These are phyloP conservation scores for Lecanicillium sp. DNA, from an alignment of 2,329 filamentous ascomycete species.

Conservation along the genomic window DNA sequence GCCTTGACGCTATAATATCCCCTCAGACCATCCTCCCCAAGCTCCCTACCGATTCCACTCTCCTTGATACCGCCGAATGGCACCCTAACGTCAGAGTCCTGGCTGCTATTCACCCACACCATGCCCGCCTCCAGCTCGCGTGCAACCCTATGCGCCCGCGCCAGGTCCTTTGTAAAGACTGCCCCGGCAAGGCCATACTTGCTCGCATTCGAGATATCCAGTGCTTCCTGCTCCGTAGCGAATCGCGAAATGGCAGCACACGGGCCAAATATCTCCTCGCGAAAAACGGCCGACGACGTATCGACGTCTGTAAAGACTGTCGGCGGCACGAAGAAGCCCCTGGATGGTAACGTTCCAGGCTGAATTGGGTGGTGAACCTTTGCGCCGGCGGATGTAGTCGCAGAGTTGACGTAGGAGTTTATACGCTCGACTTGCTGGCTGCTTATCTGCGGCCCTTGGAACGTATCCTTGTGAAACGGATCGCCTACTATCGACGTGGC, in stretches of 20 bases:
- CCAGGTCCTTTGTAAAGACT: slow-evolving; percentile 47
- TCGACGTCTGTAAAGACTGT: slow-evolving; percentile 20
- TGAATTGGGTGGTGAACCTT: slow-evolving; percentile 31
- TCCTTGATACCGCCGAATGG: slow-evolving; percentile 26
- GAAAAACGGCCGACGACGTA: slow-evolving; percentile 15
- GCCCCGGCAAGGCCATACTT: slow-evolving; percentile 48
- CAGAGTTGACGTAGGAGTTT: slow-evolving; percentile 57
- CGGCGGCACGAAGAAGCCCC: slow-evolving; percentile 20
- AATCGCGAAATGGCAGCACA: slow-evolving; percentile 19
- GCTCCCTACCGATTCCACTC: slow-evolving; percentile 22
- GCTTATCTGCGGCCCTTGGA: slow-evolving; percentile 62
- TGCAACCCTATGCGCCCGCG: slow-evolving; percentile 27
- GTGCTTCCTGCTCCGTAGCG: slow-evolving; percentile 19
- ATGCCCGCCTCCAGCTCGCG: slow-evolving; percentile 47
- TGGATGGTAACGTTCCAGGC: slow-evolving; percentile 9
- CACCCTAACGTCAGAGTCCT: slow-evolving; percentile 21
- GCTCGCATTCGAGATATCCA: slow-evolving; percentile 27
- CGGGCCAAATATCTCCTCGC: slow-evolving; percentile 24
- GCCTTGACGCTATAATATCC: slow-evolving; percentile 30
- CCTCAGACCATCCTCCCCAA: slow-evolving; percentile 20
- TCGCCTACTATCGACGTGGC: slow-evolving; percentile 53
- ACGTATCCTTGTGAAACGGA: slow-evolving; percentile 55
- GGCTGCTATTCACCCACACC: slow-evolving; percentile 31
- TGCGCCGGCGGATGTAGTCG: slow-evolving; percentile 54
- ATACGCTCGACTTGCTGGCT: slow-evolving; percentile 57